Evolutionary conservation across 805 yeast genomes (phyloP).

Genomic region (Candida tallmaniae): DNA sequence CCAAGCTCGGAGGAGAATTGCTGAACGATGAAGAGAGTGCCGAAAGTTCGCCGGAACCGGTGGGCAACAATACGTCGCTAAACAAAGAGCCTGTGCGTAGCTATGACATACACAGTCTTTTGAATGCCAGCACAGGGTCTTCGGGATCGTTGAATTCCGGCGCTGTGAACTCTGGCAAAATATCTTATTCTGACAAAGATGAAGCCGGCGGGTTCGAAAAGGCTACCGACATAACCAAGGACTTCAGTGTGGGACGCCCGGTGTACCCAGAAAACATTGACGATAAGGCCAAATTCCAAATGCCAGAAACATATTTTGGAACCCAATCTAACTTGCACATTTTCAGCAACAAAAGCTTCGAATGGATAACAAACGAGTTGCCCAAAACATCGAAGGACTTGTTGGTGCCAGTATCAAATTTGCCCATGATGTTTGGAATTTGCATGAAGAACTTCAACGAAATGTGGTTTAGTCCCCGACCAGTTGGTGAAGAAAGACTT

Average conservation of each 20-base stretch:
- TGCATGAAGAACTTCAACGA: slow-evolving; percentile 11
- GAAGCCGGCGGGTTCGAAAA: slow-evolving; percentile 1
- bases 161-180: not conserved
- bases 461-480: slow-evolving; percentile 10
- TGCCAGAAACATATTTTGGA: slow-evolving; percentile 22
- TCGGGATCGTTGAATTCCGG: not conserved
- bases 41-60: not conserved
- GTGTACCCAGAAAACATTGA: not conserved
- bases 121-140: not conserved
- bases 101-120: not conserved
- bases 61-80: not conserved
- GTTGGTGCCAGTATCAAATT: slow-evolving; percentile 26
- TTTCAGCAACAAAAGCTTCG: slow-evolving; percentile 29
- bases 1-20: slow-evolving; percentile 6
- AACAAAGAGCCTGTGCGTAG: not conserved
- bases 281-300: slow-evolving; percentile 1
- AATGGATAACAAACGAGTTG: slow-evolving; percentile 25
- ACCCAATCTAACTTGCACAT: slow-evolving; percentile 32
- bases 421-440: slow-evolving; percentile 23
- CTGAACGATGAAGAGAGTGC: not conserved
- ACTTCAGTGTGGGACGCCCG: not conserved
- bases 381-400: slow-evolving; percentile 19
- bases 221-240: not conserved
- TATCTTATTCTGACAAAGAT: not conserved
- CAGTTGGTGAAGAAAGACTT: slow-evolving; percentile 6